A percentile compares a stretch with the other conserved stretches of the same genome.
Conservation (phyloP, 2,329 filamentous ascomycete species). For the Ciborinia camelliae region DNA sequence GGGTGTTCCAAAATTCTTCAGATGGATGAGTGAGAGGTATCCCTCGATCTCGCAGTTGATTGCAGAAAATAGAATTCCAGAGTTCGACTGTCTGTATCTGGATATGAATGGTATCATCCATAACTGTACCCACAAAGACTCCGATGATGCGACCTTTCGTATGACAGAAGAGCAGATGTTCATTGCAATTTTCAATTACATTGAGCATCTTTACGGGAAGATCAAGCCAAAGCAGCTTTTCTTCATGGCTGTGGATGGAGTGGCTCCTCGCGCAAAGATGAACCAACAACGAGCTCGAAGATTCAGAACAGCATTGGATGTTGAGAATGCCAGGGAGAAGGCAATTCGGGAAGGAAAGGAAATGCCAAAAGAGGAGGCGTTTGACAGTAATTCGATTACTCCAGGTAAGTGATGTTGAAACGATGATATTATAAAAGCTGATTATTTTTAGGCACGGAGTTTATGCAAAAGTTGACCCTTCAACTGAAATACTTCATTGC, state of each 20-base stretch:
- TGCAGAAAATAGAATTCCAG: slow-evolving; percentile 96
- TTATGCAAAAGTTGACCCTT: slow-evolving; percentile 93
- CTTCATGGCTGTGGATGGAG: slow-evolving; percentile 99
- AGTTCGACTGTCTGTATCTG: slow-evolving; percentile 96
- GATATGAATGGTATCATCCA: slow-evolving; percentile 99
- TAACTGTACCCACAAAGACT: slow-evolving; percentile 81
- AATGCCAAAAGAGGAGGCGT: slow-evolving; percentile 91
- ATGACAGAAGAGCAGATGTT: slow-evolving; percentile 99
- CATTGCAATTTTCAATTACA: slow-evolving; percentile 99
- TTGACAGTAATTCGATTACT: slow-evolving; percentile 99
- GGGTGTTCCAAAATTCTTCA: slow-evolving; percentile 53
- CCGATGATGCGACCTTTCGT: slow-evolving; percentile 85
- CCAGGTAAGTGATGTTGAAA: slow-evolving; percentile 53
- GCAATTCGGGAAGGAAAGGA: slow-evolving; percentile 84
- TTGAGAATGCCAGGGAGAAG: slow-evolving; percentile 85
- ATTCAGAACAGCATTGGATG: slow-evolving; percentile 91
- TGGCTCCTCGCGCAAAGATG: slow-evolving; percentile 98
- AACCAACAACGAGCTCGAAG: slow-evolving; percentile 96
- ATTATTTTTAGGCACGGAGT: slow-evolving; percentile 63
- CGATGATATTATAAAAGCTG: slow-evolving; percentile 8
- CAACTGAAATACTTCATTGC: slow-evolving; percentile 98
- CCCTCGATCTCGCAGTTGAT: slow-evolving; percentile 97
- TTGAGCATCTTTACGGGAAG: slow-evolving; percentile 96
- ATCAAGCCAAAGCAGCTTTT: slow-evolving; percentile 98
- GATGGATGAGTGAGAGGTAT: slow-evolving; percentile 99